phyloP scores from a whole-genome alignment of 148 eudicot species.

The Suaeda aralocaspica region DNA sequence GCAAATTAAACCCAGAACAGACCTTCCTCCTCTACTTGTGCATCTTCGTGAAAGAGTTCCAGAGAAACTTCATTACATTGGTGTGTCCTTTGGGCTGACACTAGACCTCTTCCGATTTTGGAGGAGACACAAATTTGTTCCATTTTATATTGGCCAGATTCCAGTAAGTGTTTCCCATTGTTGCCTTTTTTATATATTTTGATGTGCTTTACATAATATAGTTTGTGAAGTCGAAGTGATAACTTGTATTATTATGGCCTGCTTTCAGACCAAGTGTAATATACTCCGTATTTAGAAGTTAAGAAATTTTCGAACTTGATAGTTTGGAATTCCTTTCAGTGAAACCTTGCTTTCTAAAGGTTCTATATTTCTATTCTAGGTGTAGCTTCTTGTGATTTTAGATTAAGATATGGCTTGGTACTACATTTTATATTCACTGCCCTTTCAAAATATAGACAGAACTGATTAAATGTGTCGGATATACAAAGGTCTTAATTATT shows the following conservation, averaged over 20 bases:
- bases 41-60: constrained; percentile 82
- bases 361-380: background rate
- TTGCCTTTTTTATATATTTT: no score
- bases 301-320: background rate
- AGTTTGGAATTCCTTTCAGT: background rate
- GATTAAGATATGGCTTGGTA: background rate
- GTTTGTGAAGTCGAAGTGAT: no score
- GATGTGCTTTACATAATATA: no score
- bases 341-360: background rate
- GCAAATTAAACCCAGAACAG: constrained; percentile 67
- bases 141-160: constrained; percentile 76
- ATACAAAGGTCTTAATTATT: no score
- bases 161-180: constrained; percentile 60
- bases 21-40: constrained; percentile 86
- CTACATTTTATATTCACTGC: background rate
- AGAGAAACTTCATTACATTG: constrained; percentile 84
- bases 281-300: background rate
- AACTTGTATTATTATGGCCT: no score
- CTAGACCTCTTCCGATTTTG: constrained; percentile 87
- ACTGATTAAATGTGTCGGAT: no score
- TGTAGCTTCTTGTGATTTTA: background rate
- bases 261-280: background rate
- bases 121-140: constrained; percentile 85
- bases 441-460: no score
- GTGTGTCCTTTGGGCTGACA: constrained; percentile 97